A percentile compares a stretch with the other conserved stretches of the same genome.
Conservation (phyloP, 2,329 filamentous ascomycete species). For the Plenodomus lindquistii region DNA sequence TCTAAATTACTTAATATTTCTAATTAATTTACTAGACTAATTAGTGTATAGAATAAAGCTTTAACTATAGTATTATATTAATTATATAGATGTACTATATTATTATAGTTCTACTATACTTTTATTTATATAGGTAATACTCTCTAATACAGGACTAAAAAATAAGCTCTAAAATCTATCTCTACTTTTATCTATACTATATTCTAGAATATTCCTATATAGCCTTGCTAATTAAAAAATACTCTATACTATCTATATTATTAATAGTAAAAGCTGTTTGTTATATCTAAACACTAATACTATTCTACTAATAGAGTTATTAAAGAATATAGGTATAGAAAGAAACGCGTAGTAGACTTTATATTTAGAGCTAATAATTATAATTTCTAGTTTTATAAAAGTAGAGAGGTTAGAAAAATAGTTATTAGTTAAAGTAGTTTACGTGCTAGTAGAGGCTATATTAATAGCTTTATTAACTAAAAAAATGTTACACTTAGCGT, state of each 20-base stretch:
- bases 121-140: not conserved
- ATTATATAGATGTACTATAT: too few relatives aligned
- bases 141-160: slow-evolving; percentile 2
- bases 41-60: too few relatives aligned
- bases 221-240: slow-evolving; percentile 3
- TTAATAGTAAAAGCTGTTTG: not conserved
- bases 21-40: too few relatives aligned
- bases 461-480: slow-evolving; percentile 1
- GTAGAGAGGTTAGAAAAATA: not conserved
- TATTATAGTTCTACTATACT: not conserved
- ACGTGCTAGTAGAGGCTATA: slow-evolving; percentile 1
- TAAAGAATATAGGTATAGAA: not conserved
- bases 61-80: too few relatives aligned
- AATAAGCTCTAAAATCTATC: slow-evolving; percentile 3
- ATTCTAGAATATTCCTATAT: slow-evolving; percentile 6
- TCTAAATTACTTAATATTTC: too few relatives aligned
- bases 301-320: not conserved
- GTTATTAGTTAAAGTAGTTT: not conserved
- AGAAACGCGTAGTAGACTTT: slow-evolving; percentile 7
- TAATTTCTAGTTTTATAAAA: slow-evolving; percentile 1
- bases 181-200: slow-evolving; percentile 4
- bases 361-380: slow-evolving; percentile 4
- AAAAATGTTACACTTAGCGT: not conserved
- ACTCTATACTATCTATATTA: slow-evolving; percentile 1
- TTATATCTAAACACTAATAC: not conserved